A percentile compares a stretch with the other conserved stretches of the same genome.
These are phyloP conservation scores for Penicillium tannophilum DNA, from an alignment of 495 filamentous ascomycete species.

Conservation along the genomic window DNA sequence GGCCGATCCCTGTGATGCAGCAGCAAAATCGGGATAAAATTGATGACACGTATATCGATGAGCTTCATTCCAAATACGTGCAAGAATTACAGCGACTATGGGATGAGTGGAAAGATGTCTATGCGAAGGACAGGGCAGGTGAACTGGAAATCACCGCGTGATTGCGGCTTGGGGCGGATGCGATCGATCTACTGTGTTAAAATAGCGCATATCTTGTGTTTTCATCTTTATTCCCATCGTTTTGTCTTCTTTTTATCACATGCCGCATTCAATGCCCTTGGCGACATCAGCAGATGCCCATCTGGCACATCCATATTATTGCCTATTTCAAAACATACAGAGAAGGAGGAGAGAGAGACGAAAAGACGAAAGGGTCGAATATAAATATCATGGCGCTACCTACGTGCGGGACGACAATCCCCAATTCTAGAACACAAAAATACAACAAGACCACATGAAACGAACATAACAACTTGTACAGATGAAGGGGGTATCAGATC, in stretches of 20 bases:
- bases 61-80: conserved; percentile 78
- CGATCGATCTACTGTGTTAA: conserved; percentile 1
- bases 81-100: conserved; percentile 78
- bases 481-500: conserved; percentile 35
- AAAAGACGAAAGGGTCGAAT: not conserved
- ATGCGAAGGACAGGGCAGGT: conserved; percentile 67
- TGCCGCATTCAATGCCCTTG: not conserved
- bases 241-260: not conserved
- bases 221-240: not conserved
- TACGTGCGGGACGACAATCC: not conserved
- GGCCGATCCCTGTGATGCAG: conserved; percentile 71
- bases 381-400: not conserved
- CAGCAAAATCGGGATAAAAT: conserved; percentile 53
- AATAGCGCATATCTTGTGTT: not conserved
- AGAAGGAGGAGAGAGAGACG: not conserved
- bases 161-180: not conserved
- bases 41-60: conserved; percentile 73
- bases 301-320: not conserved
- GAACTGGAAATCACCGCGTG: conserved; percentile 82
- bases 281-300: not conserved
- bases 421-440: not conserved
- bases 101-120: conserved; percentile 86
- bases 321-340: not conserved
- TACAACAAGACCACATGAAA: not conserved
- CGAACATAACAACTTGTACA: conserved; percentile 18